Conservation (phyloP, 257 asterid genomes). For the Phtheirospermum japonicum region DNA sequence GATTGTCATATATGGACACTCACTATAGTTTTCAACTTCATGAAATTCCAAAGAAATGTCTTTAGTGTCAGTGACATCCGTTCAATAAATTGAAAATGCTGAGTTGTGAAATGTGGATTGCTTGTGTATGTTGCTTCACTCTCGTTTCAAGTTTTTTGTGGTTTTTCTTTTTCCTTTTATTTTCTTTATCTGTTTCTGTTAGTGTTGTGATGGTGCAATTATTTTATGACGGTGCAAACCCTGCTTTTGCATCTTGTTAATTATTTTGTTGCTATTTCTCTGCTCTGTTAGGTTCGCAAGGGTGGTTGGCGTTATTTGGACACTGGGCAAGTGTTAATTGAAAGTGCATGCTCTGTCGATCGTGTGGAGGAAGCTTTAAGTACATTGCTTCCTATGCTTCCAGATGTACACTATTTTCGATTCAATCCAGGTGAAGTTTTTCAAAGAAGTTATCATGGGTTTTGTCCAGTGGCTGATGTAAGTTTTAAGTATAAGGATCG, state of each 20-base stretch:
- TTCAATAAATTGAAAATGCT: conserved; percentile 4
- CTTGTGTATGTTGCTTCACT: no score
- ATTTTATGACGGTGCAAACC: conserved; percentile 22
- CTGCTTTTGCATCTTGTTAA: conserved; percentile 16
- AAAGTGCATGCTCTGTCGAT: conserved; percentile 98
- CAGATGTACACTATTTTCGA: conserved; percentile 87
- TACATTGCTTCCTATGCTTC: conserved; percentile 93
- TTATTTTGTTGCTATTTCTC: conserved; percentile 23
- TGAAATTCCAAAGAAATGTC: conserved; percentile 3
- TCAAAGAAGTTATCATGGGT: conserved; percentile 9
- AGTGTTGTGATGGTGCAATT: conserved; percentile 16
- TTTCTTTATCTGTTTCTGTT: no score
- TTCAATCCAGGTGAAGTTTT: conserved; percentile 85
- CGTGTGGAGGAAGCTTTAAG: conserved; percentile 97
- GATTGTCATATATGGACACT: conserved; percentile 11
- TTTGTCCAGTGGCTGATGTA: conserved; percentile 11
- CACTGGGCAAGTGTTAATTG: conserved; percentile 95
- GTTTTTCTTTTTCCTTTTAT: background rate
- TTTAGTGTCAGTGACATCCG: background rate
- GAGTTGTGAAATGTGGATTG: conserved; percentile 3
- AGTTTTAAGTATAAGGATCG: background rate
- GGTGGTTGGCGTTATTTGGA: conserved; percentile 99
- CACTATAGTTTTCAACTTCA: conserved; percentile 11
- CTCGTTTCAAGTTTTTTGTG: background rate
- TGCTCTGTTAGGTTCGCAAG: conserved; percentile 64